These are phyloP conservation scores for Amanita polypyramis DNA, from an alignment of 768 basidiomycete genomes.

Conservation along the genomic window DNA sequence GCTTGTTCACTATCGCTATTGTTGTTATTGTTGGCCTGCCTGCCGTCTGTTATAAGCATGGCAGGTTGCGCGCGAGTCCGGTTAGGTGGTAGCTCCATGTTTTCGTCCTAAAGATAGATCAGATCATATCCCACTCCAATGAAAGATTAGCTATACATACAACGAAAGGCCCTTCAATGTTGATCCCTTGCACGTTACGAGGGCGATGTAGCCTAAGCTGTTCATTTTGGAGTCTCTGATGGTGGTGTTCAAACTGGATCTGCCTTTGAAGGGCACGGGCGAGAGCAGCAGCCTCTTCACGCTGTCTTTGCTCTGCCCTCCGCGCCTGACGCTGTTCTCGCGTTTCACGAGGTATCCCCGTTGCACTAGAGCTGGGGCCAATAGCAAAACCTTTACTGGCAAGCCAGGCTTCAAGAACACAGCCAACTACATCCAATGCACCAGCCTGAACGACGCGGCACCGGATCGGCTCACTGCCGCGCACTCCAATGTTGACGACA, in stretches of 20 bases:
- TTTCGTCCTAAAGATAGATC: conserved; percentile 10
- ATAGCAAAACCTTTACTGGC: conserved; percentile 82
- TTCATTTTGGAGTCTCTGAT: conserved; percentile 10
- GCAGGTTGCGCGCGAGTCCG: conserved; percentile 9
- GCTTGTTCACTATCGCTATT: conserved; percentile 14
- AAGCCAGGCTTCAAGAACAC: conserved; percentile 89
- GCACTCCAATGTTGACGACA: conserved; percentile 92
- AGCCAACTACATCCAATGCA: conserved; percentile 86
- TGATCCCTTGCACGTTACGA: not conserved
- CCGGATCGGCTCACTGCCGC: conserved; percentile 88
- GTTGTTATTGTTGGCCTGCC: not conserved
- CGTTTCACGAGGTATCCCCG: conserved; percentile 63
- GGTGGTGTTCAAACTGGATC: conserved; percentile 26
- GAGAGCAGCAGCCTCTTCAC: conserved; percentile 50
- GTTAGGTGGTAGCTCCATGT: conserved; percentile 14
- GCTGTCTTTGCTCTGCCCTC: conserved; percentile 43
- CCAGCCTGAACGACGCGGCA: conserved; percentile 92
- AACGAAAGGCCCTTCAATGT: conserved; percentile 6
- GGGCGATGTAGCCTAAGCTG: conserved; percentile 3
- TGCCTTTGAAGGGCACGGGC: conserved; percentile 48
- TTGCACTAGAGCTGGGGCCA: conserved; percentile 69
- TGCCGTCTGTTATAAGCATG: conserved; percentile 8
- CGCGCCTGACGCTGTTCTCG: conserved; percentile 63
- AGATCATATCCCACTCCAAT: not conserved
- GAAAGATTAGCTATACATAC: conserved; percentile 9